Evolutionary conservation across 495 filamentous ascomycete species (phyloP).

Genomic region (Aspergillus mulundensis): DNA sequence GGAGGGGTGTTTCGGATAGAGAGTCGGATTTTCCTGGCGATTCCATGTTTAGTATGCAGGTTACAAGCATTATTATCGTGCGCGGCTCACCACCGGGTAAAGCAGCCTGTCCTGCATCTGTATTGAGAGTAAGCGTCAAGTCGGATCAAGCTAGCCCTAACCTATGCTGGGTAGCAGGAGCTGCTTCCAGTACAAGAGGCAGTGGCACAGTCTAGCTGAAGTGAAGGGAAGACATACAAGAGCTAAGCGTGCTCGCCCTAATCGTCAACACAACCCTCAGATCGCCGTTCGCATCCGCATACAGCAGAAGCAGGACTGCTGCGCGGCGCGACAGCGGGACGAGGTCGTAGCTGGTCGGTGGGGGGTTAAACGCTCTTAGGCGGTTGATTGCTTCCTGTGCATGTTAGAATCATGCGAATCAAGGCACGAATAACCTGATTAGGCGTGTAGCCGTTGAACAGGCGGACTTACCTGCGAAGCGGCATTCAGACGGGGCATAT

Average conservation of each 20-base stretch:
- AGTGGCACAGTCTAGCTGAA: background rate
- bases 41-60: background rate
- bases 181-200: background rate
- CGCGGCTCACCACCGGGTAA: constrained; percentile 68
- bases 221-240: constrained; percentile 34
- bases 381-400: constrained; percentile 69
- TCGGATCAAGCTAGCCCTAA: too few species aligned
- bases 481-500: constrained; percentile 35
- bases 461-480: constrained; percentile 26
- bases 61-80: too few species aligned
- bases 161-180: too few species aligned
- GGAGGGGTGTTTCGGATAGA: constrained; percentile 50
- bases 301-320: constrained; percentile 80
- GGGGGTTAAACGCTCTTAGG: constrained; percentile 64
- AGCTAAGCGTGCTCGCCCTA: constrained; percentile 68
- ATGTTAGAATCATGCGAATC: background rate
- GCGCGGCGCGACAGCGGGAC: constrained; percentile 70
- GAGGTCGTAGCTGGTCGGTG: constrained; percentile 55
- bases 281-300: constrained; percentile 72
- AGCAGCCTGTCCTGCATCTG: constrained; percentile 73
- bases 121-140: background rate
- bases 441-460: too few species aligned
- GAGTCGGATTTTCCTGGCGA: constrained; percentile 50
- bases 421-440: too few species aligned
- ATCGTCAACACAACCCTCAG: constrained; percentile 83